Percentiles rank a stretch among this genome's conserved stretches.
Evolutionary conservation across 2,329 filamentous ascomycete genomes (phyloP).

Genomic region (Aureobasidium sp.): DNA sequence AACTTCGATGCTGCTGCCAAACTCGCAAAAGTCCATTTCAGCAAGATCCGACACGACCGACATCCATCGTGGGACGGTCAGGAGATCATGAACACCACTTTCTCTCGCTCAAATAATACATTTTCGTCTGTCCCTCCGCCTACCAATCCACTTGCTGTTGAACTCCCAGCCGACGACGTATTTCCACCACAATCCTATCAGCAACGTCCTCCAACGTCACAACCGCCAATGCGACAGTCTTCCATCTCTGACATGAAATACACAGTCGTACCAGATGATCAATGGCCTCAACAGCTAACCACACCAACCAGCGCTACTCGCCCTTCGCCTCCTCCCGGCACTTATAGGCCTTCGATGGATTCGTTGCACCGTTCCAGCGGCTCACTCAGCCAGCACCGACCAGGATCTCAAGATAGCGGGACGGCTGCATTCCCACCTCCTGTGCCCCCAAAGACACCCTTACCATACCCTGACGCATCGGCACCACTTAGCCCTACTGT

Average conservation of each 20-base stretch:
- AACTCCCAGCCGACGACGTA: slow-evolving; percentile 52
- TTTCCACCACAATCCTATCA: slow-evolving; percentile 24
- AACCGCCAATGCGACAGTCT: slow-evolving; percentile 51
- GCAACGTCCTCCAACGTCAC: slow-evolving; percentile 20
- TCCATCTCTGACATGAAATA: slow-evolving; percentile 58
- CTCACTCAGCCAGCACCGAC: slow-evolving; percentile 25
- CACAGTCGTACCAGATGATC: slow-evolving; percentile 54
- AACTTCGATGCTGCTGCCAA: slow-evolving; percentile 70
- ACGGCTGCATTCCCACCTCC: slow-evolving; percentile 50
- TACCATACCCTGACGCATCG: slow-evolving; percentile 21
- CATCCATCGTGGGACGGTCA: slow-evolving; percentile 32
- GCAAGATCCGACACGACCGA: slow-evolving; percentile 61
- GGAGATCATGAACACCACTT: slow-evolving; percentile 17
- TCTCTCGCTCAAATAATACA: slow-evolving; percentile 18
- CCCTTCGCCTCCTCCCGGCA: slow-evolving; percentile 4
- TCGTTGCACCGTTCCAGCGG: slow-evolving; percentile 17
- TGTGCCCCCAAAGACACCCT: slow-evolving; percentile 57
- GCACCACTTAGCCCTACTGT: slow-evolving; percentile 28
- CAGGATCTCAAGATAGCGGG: slow-evolving; percentile 25
- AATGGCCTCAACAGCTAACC: slow-evolving; percentile 40
- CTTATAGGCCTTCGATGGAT: slow-evolving; percentile 16
- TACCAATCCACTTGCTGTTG: slow-evolving; percentile 45
- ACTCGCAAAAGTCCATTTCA: slow-evolving; percentile 73
- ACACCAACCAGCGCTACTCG: slow-evolving; percentile 18
- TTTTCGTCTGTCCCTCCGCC: slow-evolving; percentile 35